Evolutionary conservation across 495 filamentous ascomycete genomes (phyloP), one percentile per base, ranked within the genome.

Genomic region (Aspergillus olivimuriae): DNA sequence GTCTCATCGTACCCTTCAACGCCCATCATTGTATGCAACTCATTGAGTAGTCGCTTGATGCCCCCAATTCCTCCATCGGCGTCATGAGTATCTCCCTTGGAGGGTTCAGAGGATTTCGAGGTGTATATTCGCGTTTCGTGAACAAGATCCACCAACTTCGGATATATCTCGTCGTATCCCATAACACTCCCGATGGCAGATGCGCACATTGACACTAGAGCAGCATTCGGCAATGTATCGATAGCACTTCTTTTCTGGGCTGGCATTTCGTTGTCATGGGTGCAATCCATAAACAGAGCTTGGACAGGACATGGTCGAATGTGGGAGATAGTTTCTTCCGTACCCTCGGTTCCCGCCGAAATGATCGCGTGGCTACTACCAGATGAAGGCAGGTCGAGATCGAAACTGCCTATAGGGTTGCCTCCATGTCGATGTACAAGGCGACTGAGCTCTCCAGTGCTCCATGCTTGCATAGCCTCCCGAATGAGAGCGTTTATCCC

Each of bases 111-210:
- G 15, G 77, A 86, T 23, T 76, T 69, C 2, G 86, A 89, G 6
- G 78, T 69, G 58, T 99, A 99, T 2, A 81, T 65, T 33, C 94
- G 75, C 14, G 77, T 90, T 55, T 99, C 94, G 33, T 81, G 72
- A 11, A 99, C 94, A 16, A 99, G 77, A 52, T 99, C 87, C 16
- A 97, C 78, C 37, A 95, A 70, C 42, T 83, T 81, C 3, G 94
- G 94, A 55, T 99, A 99, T 42, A 97, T 76, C 59, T 99, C 94
- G 56, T 99, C 94, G 55, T 94, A 96, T n/a, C 94, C 94, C 83
- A 96, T 92, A 14, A 96, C 94, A 55, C 90, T 95, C 22, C 94
- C 94, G 21, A 83, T 87, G 1, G 89, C 87, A 49, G 86, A 94
- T 18, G 89, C 81, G 62, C 94, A 99, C 89, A 99, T 95, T 41